Conservation (phyloP, 495 filamentous ascomycete genomes). For the Daldinia bambusicola region DNA sequence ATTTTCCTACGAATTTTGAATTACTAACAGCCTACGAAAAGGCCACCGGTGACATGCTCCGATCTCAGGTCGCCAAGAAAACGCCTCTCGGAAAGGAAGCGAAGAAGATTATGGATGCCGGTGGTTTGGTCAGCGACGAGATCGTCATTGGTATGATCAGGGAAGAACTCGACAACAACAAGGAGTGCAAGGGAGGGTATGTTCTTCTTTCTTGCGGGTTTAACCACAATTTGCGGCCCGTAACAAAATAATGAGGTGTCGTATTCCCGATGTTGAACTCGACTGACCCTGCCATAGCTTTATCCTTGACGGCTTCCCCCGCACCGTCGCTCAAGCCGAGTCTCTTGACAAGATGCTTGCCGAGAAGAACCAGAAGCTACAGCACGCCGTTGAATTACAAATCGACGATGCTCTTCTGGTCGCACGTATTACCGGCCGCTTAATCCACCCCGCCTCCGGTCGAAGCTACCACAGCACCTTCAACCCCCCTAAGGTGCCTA, state of each 20-base stretch:
- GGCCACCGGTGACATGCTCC: constrained; percentile 99
- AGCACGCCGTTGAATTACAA: constrained; percentile 95
- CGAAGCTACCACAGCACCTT: constrained; percentile 98
- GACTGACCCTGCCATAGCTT: constrained; percentile 68
- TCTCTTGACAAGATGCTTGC: constrained; percentile 91
- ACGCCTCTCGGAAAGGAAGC: constrained; percentile 93
- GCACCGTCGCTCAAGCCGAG: constrained; percentile 94
- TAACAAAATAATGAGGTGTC: not conserved
- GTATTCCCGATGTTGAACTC: not conserved
- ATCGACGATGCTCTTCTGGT: constrained; percentile 96
- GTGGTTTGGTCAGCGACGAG: constrained; percentile 96
- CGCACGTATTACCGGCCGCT: constrained; percentile 92
- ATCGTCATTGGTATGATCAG: constrained; percentile 99
- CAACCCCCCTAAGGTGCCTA: constrained; percentile 93
- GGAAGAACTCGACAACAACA: constrained; percentile 91
- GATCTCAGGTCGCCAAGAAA: constrained; percentile 98
- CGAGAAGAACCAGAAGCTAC: constrained; percentile 76
- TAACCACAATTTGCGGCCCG: not conserved
- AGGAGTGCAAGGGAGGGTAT: constrained; percentile 96
- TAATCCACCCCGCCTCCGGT: constrained; percentile 94
- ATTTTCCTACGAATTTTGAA: constrained; percentile 9
- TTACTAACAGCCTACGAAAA: constrained; percentile 50
- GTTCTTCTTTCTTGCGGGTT: constrained; percentile 48
- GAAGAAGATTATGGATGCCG: constrained; percentile 99
- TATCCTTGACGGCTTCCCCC: constrained; percentile 98